These are phyloP conservation scores for Penicillium psychrofluorescens DNA, from an alignment of 495 filamentous ascomycete genomes.

Conservation along the genomic window DNA sequence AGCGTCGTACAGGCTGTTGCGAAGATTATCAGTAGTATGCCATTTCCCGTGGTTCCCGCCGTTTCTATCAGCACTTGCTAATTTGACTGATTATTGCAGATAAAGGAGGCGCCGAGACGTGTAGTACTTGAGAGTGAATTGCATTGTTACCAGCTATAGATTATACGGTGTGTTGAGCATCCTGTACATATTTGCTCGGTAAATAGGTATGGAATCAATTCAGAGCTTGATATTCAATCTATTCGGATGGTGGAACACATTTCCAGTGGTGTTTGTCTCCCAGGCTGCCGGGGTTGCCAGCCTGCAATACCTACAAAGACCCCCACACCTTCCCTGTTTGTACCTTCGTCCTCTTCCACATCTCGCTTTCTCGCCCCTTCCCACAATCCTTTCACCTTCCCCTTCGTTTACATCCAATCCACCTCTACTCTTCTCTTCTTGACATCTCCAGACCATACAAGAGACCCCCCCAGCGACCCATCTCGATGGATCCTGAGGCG, in stretches of 20 bases:
- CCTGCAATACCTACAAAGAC: no score
- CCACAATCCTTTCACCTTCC: no score
- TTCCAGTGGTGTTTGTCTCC: no score
- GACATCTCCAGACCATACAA: not conserved
- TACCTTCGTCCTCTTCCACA: no score
- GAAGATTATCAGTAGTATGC: constrained; percentile 53
- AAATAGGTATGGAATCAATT: no score
- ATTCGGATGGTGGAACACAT: no score
- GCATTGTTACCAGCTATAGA: not conserved
- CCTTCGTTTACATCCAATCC: not conserved
- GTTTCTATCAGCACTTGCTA: not conserved
- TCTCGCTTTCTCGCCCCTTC: no score
- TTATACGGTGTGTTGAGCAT: not conserved
- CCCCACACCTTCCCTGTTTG: no score
- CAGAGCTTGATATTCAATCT: no score
- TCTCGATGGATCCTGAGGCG: constrained; percentile 1
- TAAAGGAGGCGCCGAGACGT: constrained; percentile 7
- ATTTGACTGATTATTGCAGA: constrained; percentile 1
- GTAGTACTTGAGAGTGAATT: constrained; percentile 4
- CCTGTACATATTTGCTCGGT: no score
- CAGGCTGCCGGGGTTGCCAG: no score
- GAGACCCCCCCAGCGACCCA: not conserved
- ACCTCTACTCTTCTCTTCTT: not conserved
- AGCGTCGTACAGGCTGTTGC: constrained; percentile 67
- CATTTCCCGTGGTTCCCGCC: not conserved